Percentiles rank a stretch among this genome's conserved stretches.
These are phyloP conservation scores for Rhynchosporium agropyri DNA, from an alignment of 2,329 filamentous ascomycete genomes.

Conservation along the genomic window DNA sequence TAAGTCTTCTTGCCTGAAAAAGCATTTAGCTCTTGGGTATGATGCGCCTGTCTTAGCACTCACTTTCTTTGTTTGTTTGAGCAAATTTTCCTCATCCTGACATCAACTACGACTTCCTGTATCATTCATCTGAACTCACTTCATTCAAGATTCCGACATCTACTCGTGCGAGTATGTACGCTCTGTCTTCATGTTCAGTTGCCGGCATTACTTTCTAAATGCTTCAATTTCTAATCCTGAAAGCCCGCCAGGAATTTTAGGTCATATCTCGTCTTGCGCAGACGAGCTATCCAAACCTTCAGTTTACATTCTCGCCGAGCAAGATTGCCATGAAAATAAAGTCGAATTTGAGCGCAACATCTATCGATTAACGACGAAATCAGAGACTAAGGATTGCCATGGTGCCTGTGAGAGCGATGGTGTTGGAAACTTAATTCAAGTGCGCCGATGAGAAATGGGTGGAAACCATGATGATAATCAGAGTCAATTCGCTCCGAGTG, in stretches of 20 bases:
- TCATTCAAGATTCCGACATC: neutral
- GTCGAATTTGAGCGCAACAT: slow-evolving; percentile 68
- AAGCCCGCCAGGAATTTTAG: slow-evolving; percentile 57
- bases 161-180: neutral
- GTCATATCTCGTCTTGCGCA: slow-evolving; percentile 64
- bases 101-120: neutral
- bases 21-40: no score
- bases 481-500: slow-evolving; percentile 57
- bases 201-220: neutral
- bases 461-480: slow-evolving; percentile 75
- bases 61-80: neutral
- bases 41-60: neutral
- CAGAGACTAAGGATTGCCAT: slow-evolving; percentile 64
- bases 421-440: slow-evolving; percentile 55
- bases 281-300: slow-evolving; percentile 73
- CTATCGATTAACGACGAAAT: slow-evolving; percentile 67
- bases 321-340: slow-evolving; percentile 68
- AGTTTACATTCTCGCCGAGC: slow-evolving; percentile 61
- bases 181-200: neutral
- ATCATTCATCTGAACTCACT: neutral
- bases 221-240: slow-evolving; percentile 34
- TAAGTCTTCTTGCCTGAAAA: neutral
- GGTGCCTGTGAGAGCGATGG: slow-evolving; percentile 50
- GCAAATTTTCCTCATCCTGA: neutral
- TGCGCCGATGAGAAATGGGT: slow-evolving; percentile 72